phyloP scores from a whole-genome alignment of 345 rosid genomes.

The Dimocarpus longan region DNA sequence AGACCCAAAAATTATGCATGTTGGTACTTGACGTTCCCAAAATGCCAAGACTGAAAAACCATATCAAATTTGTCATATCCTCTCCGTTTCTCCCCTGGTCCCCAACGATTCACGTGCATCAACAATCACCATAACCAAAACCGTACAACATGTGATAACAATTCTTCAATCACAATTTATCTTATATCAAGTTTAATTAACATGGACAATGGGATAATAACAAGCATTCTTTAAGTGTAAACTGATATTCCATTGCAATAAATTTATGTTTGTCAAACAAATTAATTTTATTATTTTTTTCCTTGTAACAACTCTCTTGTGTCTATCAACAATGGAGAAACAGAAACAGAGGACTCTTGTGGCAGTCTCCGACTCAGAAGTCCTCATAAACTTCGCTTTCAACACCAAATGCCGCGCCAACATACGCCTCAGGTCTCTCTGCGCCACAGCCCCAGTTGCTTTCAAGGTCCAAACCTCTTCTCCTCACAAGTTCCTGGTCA shows the following conservation, averaged over 20 bases:
- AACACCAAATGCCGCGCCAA: slow-evolving; percentile 55
- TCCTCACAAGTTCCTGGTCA: slow-evolving; percentile 60
- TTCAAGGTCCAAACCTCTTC: slow-evolving; percentile 71
- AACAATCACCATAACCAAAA: neutral
- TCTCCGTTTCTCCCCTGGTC: neutral
- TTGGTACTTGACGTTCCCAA: neutral
- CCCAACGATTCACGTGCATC: slow-evolving; percentile 12
- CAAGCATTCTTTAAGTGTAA: too few relatives aligned
- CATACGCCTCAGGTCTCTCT: slow-evolving; percentile 47
- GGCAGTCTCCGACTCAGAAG: slow-evolving; percentile 42
- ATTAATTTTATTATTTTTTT: neutral
- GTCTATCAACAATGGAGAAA: slow-evolving; percentile 22
- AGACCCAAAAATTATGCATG: too few relatives aligned
- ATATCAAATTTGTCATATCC: neutral
- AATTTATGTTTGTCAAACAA: too few relatives aligned
- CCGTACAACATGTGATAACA: neutral
- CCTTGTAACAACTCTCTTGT: neutral
- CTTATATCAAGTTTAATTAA: too few relatives aligned
- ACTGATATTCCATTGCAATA: too few relatives aligned
- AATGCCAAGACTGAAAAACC: neutral
- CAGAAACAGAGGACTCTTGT: slow-evolving; percentile 22
- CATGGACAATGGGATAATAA: too few relatives aligned
- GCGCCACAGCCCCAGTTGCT: slow-evolving; percentile 41
- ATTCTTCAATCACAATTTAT: too few relatives aligned
- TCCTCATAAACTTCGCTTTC: slow-evolving; percentile 48